A percentile compares a stretch with the other conserved stretches of the same genome.
Evolutionary conservation across 2,329 filamentous ascomycete species (phyloP).

Genomic region (Erysiphe pulchra): DNA sequence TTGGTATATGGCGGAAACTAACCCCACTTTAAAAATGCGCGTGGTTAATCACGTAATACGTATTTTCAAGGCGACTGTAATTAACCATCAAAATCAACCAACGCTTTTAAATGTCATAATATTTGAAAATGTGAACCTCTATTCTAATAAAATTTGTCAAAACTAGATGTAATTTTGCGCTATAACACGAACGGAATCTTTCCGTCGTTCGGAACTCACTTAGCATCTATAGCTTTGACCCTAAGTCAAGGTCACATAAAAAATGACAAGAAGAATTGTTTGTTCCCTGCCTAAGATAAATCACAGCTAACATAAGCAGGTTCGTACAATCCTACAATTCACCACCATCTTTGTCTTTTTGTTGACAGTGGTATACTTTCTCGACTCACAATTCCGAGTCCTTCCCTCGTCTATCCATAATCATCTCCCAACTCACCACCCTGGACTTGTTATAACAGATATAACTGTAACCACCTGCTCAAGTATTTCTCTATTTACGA

Average conservation of each 20-base stretch:
- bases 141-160: too few species aligned
- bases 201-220: too few species aligned
- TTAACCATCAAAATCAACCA: too few species aligned
- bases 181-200: too few species aligned
- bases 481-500: conserved; percentile 29
- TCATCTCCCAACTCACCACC: conserved; percentile 40
- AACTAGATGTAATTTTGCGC: too few species aligned
- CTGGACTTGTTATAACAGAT: conserved; percentile 44
- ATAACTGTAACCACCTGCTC: conserved; percentile 40
- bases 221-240: neutral
- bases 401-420: conserved; percentile 42
- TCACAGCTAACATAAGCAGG: conserved; percentile 13
- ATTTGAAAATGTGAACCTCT: too few species aligned
- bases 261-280: conserved; percentile 14
- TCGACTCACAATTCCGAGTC: conserved; percentile 43
- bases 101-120: too few species aligned
- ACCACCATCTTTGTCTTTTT: conserved; percentile 17
- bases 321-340: conserved; percentile 17
- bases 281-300: conserved; percentile 1
- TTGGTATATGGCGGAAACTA: conserved; percentile 17
- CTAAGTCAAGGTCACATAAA: conserved; percentile 1
- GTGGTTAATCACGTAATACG: too few species aligned
- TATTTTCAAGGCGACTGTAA: too few species aligned
- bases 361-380: conserved; percentile 32
- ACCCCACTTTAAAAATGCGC: too few species aligned